Base-by-base conservation (phyloP, 164 flowering plant genomes). In the Nelumbo lutea region DNA sequence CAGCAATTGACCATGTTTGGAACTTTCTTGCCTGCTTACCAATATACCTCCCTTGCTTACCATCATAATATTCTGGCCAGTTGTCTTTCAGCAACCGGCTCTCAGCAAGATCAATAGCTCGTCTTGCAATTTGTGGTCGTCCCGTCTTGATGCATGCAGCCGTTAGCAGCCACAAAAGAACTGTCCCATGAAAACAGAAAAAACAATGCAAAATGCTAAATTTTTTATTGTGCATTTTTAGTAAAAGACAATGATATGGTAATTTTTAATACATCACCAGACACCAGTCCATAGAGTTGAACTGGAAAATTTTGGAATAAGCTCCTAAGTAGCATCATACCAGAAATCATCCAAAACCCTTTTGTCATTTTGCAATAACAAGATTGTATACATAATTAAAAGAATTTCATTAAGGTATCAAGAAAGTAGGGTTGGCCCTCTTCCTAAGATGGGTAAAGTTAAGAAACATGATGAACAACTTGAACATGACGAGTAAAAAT, bases 1-100 rank as follows among this genome's bases (percentile, higher is more conserved):
- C 82, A 0, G 78, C 82, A 39, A 79, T 79, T 7, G 82, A 79
- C 82, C 82, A 79, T 9, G 82, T 79, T 62, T 79, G 82, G 55
- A 52, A 69, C 64, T 79, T 79, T 62, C 82, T 74, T 7, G 82
- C 82, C 65, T 79, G 82, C 56, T 79, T 79, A 45, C 82, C 82
- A 50, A 79, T 6, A 59, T 68, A 79, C 62, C 80, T 74, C 4
- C 82, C 82, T 0, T 69, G 67, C 63, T 71, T 79, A 13, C 82
- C 82, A 56, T 79, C 82, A 1, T 79, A 79, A 46, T 79, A 79
- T 52, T 79, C 82, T 1, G 80, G 82, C 82, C 82, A 79, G 59
- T 10, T 59, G 57, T 79, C 80, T 63, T 73, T 73, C 62, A 70
- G 55, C 57, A 79, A 55, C 56, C 79, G 72, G 65, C 53, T 79